Base-by-base conservation (phyloP, 805 yeast genomes). In the Hanseniaspora pseudoguilliermondii region DNA sequence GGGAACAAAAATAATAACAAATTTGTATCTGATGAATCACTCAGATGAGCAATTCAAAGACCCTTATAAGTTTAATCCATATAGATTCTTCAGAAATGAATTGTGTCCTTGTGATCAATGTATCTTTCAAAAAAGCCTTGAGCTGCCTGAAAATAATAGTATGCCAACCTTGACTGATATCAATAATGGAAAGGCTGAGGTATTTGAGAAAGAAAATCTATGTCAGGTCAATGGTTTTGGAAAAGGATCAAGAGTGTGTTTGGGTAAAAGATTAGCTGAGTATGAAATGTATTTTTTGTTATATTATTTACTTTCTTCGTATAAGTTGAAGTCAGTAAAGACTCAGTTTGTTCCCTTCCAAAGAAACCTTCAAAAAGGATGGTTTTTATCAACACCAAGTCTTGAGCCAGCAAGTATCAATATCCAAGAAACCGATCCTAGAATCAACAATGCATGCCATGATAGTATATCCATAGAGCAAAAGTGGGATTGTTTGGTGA, bases 141-240 rank as follows among this genome's bases (percentile, higher is more conserved):
- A 41, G 16, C 29, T 5, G 15, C 29, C 32, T 13, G 29, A 38
- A n/a, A 15, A 47, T n/a, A 36, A 10, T 21, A 47, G 42, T 23
- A 9, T 41, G 29, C 44, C 29, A 10, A 41, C 44, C n/a, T 23
- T 41, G 29, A 15, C 29, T 11, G 44, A 41, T 16, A 16, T 27
- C 2, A 15, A 41, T 23, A 13, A 23, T 15, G 29, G 44, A 41
- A 23, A 49, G 41, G 25, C 29, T n/a, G 29, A 15, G 15, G 23
- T 20, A 16, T 47, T 36, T 36, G 16, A 21, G 3, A 27, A 39
- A 10, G 32, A 18, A 27, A 39, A 18, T 3, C 6, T 27, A 9
- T 40, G 47, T 50, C 18, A 15, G 20, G 18, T 50, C 8, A 50
- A 50, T 35, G 54, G 54, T 3, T 50, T 50, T 50, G 54, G 54